Evolutionary conservation across 768 basidiomycete genomes (phyloP).

Genomic region (Tulasnella sp.): DNA sequence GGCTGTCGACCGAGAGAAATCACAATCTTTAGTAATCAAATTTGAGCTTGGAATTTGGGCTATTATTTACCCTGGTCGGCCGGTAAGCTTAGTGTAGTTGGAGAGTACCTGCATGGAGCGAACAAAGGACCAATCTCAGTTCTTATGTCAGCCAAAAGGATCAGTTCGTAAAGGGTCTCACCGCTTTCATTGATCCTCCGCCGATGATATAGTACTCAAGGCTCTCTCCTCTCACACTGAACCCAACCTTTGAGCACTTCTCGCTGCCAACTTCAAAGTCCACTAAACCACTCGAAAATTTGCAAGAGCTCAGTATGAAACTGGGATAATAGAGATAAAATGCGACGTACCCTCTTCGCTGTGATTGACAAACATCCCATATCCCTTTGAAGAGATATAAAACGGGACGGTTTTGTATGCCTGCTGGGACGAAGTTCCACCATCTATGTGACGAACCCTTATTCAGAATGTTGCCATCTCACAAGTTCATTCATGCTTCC

Average conservation of each 20-base stretch:
- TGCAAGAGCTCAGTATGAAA: too few relatives aligned
- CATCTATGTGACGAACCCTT: constrained; percentile 63
- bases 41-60: not conserved
- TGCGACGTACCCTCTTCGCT: constrained; percentile 34
- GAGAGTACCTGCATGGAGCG: constrained; percentile 38
- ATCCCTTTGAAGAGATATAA: constrained; percentile 57
- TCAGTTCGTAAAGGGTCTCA: constrained; percentile 28
- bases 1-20: constrained; percentile 2
- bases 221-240: constrained; percentile 48
- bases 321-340: too few relatives aligned
- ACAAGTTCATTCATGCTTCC: too few relatives aligned
- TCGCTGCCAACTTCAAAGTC: constrained; percentile 44
- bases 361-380: constrained; percentile 68
- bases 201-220: constrained; percentile 65
- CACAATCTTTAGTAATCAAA: too few relatives aligned
- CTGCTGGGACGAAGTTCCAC: constrained; percentile 41
- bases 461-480: constrained; percentile 29
- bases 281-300: constrained; percentile 21
- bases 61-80: constrained; percentile 38
- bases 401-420: constrained; percentile 37
- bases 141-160: constrained; percentile 9
- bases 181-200: constrained; percentile 53
- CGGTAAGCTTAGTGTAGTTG: constrained; percentile 48
- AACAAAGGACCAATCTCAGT: too few relatives aligned
- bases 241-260: constrained; percentile 49